Evolutionary conservation across 495 filamentous ascomycete species (phyloP), one percentile per base, ranked within the genome.

Genomic region (Penicillium desertorum): DNA sequence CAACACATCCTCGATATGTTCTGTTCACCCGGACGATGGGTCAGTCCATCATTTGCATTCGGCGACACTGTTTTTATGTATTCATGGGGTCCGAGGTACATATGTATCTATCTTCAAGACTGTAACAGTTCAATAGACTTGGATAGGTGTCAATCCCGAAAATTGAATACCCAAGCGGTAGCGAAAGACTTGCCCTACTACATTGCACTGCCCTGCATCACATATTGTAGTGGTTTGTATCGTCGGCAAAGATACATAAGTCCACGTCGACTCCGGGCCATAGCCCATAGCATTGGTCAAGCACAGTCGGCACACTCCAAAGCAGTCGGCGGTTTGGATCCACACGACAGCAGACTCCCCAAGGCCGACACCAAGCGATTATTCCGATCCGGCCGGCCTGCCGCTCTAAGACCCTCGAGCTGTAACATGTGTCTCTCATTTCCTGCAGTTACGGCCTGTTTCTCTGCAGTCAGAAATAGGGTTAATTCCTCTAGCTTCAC

Each of bases 311-410:
- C 3, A n/a, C 36, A 39, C 22, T 37, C 30, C 30, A 34, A 34
- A 14, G 3, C 30, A 1, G 4, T 34, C 30, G 30, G 30, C 11
- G 9, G 10, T 34, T 34, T 5, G 4, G 3, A 12, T 12, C 30
- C 27, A 29, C 27, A 29, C 27, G 37, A 27, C 6, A 41, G 34
- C 50, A 22, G 42, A 52, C 50, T 20, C 19, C 19, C 32, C 43
- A 27, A 27, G 6, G 39, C 29, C 19, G 23, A 17, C 16, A 30
- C 37, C 19, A 29, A 23, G 22, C 7, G 16, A 27, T 16, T 20
- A 54, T 54, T 55, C 43, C 53, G 14, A 55, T 55, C 37, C 22
- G 44, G 53, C 53, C 53, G 53, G 53, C 53, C 47, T 55, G 53
- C 53, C 53, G 43, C 34, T 45, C 44, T 22, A n/a, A 20, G 8